Conservation (phyloP, 345 rosid species). For the Kandelia obovata region DNA sequence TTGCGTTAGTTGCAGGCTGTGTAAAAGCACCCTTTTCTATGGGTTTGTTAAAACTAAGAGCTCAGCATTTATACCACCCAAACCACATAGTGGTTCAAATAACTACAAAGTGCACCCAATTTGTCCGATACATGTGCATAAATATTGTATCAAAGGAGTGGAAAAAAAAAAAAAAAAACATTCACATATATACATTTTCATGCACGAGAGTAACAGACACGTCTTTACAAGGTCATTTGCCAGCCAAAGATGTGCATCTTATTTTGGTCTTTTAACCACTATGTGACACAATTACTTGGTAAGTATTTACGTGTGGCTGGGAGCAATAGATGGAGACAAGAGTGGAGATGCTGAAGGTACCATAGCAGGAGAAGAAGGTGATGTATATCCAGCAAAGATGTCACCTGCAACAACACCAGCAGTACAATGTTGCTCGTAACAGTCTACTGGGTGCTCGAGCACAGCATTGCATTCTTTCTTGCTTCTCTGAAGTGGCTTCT, state of each 20-base stretch:
- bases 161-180: too few relatives aligned
- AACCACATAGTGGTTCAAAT: too few relatives aligned
- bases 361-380: conserved; percentile 20
- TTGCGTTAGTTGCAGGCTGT: too few relatives aligned
- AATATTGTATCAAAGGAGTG: too few relatives aligned
- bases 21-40: too few relatives aligned
- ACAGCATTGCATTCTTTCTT: conserved; percentile 50
- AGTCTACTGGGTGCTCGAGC: conserved; percentile 68
- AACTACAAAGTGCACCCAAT: too few relatives aligned
- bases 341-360: conserved; percentile 35
- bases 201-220: too few relatives aligned
- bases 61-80: too few relatives aligned
- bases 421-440: conserved; percentile 43
- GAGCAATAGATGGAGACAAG: conserved; percentile 47
- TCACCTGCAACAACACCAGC: conserved; percentile 5
- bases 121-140: too few relatives aligned
- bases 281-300: background rate
- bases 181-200: too few relatives aligned
- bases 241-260: conserved; percentile 1
- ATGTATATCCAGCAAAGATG: conserved; percentile 8
- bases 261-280: conserved; percentile 10
- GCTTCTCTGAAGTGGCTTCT: conserved; percentile 68
- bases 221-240: too few relatives aligned
- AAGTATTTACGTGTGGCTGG: conserved; percentile 28
- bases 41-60: too few relatives aligned